These are phyloP conservation scores for Neurospora sp. DNA, from an alignment of 495 filamentous ascomycete genomes.

Conservation along the genomic window DNA sequence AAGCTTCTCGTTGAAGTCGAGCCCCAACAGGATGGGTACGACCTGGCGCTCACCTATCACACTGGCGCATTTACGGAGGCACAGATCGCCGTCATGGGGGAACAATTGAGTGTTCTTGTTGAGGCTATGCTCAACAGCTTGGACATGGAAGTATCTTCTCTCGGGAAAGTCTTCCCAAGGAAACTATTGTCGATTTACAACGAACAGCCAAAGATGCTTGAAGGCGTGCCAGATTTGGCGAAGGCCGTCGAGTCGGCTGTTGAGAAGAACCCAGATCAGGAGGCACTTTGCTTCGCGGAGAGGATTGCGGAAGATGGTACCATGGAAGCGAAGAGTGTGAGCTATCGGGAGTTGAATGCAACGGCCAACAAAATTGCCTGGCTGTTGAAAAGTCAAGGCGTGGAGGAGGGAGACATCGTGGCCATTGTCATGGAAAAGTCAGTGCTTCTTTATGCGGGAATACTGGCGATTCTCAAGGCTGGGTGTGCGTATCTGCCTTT, in stretches of 20 bases:
- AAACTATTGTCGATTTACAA: constrained; percentile 42
- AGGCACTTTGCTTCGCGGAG: constrained; percentile 51
- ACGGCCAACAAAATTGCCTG: constrained; percentile 56
- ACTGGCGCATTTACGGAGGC: constrained; percentile 29
- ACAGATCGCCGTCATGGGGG: constrained; percentile 37
- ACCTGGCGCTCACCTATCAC: constrained; percentile 45
- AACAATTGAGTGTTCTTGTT: constrained; percentile 26
- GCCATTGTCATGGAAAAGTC: constrained; percentile 65
- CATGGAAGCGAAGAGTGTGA: constrained; percentile 31
- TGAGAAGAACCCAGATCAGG: constrained; percentile 32
- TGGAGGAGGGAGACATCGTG: constrained; percentile 43
- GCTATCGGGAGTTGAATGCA: constrained; percentile 52
- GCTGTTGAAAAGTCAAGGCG: constrained; percentile 36
- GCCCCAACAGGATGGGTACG: constrained; percentile 42
- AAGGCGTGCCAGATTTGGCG: constrained; percentile 29
- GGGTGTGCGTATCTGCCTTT: constrained; percentile 69
- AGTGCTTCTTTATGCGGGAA: constrained; percentile 52
- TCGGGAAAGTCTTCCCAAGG: constrained; percentile 22
- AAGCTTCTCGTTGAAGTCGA: constrained; percentile 62
- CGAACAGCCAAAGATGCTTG: constrained; percentile 8
- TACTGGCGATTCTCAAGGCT: constrained; percentile 61
- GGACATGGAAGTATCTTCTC: constrained; percentile 15
- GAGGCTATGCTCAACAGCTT: constrained; percentile 29
- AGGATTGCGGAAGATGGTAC: constrained; percentile 21
- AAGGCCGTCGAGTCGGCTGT: constrained; percentile 44